Base-by-base conservation (phyloP, 2,329 filamentous ascomycete species). In the Fusarium austroafricanum region DNA sequence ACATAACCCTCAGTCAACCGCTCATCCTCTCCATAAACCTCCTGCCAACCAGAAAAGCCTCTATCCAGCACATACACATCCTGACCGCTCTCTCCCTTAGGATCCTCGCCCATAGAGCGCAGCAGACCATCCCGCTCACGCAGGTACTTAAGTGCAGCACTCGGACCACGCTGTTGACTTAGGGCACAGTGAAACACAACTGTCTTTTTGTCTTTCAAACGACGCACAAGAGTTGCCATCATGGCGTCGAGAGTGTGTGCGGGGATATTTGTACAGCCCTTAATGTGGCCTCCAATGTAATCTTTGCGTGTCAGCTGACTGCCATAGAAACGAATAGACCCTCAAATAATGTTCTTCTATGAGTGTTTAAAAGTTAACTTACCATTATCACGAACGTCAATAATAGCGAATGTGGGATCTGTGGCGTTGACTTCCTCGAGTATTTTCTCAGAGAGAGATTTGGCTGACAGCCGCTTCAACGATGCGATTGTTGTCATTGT, bases 101-200 rank as follows among this genome's bases (percentile, higher is more conserved):
- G 70, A 11, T 68, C 63, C 73, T 80, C 73, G 10, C 74, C 74
- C 55, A 77, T 68, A 18, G 59, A 57, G 58, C 64, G 76, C 18
- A 83, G 59, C 20, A 82, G 61, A 15, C 85, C 82, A 70, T 91
- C 88, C 45, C 89, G 84, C 80, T 94, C 91, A 35, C 91, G 83
- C 63, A 94, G 71, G 78, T 97, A 98, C 73, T 86, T 85, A 71
- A 97, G 80, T 5, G 96, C 96, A 5, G 95, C 94, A 50, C 87
- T 87, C 0, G 96, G 96, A 0, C 96, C 96, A 1, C 96, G 86
- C 81, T 97, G 92, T 82, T 98, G 96, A 71, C 91, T 95, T 55
- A 98, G 83, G 18, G 92, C 92, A 80, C 96, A 99, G 81, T 99
- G 96, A 79, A 99, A 99, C 2, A 99, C 88, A 15, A 99, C 93